Base-by-base conservation (phyloP, 2,329 filamentous ascomycete species). In the Volutella citrinella region DNA sequence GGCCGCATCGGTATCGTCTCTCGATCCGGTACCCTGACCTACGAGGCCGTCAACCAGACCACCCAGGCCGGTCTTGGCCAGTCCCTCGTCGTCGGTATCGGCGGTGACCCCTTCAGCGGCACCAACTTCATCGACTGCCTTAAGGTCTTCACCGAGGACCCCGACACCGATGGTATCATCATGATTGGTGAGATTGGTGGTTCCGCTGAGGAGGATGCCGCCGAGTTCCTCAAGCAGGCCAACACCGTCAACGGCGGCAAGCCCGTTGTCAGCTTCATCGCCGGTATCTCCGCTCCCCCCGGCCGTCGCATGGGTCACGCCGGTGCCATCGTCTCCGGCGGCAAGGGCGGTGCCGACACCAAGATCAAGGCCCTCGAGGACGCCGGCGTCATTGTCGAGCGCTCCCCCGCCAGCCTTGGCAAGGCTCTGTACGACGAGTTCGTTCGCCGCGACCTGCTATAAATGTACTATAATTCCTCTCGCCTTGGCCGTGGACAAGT, bases 91-190 rank as follows among this genome's bases (percentile, higher is more conserved):
- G 87, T 98, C 57, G 93, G 93, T 61, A 97, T 98, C 57, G 93
- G 93, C 48, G 93, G 93, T 71, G 93, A 98, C 71, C 93, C 93
- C 56, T 98, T 98, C 78, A 91, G 85, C 59, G 93, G 93, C 56
- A 97, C 93, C 69, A 97, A 95, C 80, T 98, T 97, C 76, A 97
- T 98, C 70, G 93, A 98, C 79, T 96, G 91, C 78, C 78, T 98
- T 55, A 86, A 87, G 63, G 88, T 97, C 62, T 98, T 98, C 81
- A 80, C 95, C 56, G 76, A 94, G 66, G 93, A 98, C 66, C 78
- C 84, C 64, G 88, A 95, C 73, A 98, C 93, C 23, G 93, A 98
- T 63, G 93, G 93, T 62, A 96, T 98, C 71, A 96, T 98, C 74
- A 96, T 98, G 93, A 97, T 98, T 65, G 93, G 93, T 63, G 93